Evolutionary conservation across 1,139 yeast genomes (phyloP), one percentile per base, ranked within the genome.

Genomic region (Scheffersomyces cryptocercus): DNA sequence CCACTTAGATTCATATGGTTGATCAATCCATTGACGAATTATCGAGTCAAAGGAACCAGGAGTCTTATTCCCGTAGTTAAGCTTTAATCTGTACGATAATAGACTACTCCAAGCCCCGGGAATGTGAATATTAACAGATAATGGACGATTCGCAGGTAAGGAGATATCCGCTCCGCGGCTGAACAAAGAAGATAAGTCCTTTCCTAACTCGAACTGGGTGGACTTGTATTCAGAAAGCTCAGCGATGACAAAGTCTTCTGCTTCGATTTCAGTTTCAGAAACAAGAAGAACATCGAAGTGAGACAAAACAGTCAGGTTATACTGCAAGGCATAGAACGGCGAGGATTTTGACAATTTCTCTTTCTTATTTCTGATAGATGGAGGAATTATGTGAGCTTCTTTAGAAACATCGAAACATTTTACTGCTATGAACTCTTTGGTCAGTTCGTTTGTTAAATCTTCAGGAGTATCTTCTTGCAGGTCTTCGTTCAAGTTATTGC

Each of bases 1-100:
- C 88, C 93, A 88, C 62, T 88, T 89, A 0, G 88, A 77, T 60
- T 90, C 97, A 53, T 68, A 76, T 3, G 88, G 88, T 35, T 81
- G 82, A n/a, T 73, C 68, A 3, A 81, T 69, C 66, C 79, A 77
- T 61, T 89, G 96, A 43, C 89, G 74, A 3, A 87, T 62, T 32
- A 88, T 70, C 0, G 95, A 85, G n/a, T 77, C 64, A 53, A 84
- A 83, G 36, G 51, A 41, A 15, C 34, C 50, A 42, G 48, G 42
- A 6, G 16, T 28, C 24, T 14, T 32, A 12, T 55, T 29, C 52
- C 60, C 38, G 48, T 58, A 47, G 45, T 54, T 51, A 45, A 72
- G 35, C n/a, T 44, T 44, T 14, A 83, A 56, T 20, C 65, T 70
- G 55, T 81, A 85, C 0, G 85, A 81, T 26, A 84, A 58, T 8